Percentiles rank a stretch among this genome's conserved stretches.
Conservation (phyloP, 306 rosid species). For the Vigna angularis region DNA sequence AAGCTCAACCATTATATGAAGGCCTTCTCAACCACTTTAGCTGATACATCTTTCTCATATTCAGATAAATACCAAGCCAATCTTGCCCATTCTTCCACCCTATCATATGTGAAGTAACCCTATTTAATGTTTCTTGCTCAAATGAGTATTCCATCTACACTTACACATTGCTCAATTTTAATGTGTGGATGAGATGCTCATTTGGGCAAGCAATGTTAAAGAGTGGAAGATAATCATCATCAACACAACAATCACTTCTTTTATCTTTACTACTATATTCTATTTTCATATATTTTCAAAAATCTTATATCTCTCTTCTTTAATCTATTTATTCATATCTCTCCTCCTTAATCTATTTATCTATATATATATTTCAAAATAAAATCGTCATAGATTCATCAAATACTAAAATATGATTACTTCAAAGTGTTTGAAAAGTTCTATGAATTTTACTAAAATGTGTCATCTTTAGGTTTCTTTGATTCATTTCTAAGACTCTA, state of each 20-base stretch:
- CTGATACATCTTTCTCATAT: too few relatives aligned
- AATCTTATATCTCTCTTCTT: too few relatives aligned
- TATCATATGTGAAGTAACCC: neutral
- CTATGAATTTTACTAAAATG: neutral
- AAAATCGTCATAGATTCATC: too few relatives aligned
- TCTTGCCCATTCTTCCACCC: too few relatives aligned
- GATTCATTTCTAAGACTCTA: neutral
- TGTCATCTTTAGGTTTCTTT: neutral
- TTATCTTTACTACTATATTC: too few relatives aligned
- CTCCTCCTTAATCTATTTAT: too few relatives aligned
- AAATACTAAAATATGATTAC: too few relatives aligned
- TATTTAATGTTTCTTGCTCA: constrained; percentile 89
- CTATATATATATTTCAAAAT: too few relatives aligned
- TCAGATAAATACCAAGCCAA: neutral
- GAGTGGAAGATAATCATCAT: constrained; percentile 29
- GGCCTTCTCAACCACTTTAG: constrained; percentile 13
- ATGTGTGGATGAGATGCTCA: constrained; percentile 73
- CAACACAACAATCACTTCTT: too few relatives aligned
- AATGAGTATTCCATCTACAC: constrained; percentile 88
- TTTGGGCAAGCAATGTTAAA: constrained; percentile 66
- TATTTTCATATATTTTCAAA: too few relatives aligned
- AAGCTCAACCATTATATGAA: constrained; percentile 3
- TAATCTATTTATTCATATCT: too few relatives aligned
- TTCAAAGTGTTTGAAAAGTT: too few relatives aligned
- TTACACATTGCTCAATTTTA: neutral